phyloP scores from a whole-genome alignment of 768 basidiomycete species.

The Rubroboletus satanas region DNA sequence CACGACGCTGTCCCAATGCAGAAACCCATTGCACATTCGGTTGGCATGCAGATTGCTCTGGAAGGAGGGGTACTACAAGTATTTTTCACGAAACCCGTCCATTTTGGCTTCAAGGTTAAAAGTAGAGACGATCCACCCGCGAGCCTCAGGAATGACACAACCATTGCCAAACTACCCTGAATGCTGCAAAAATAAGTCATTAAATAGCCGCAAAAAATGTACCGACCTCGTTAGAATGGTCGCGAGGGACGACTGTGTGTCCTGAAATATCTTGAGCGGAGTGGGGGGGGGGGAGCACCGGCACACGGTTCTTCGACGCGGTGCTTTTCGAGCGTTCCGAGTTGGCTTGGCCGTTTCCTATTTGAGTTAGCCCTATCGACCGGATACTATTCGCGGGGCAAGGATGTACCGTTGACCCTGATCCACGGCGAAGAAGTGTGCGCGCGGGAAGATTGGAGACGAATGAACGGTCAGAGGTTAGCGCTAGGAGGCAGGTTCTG shows the following conservation, averaged over 20 bases:
- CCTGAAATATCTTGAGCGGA: conserved; percentile 32
- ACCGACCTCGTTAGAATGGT: not conserved
- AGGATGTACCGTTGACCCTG: conserved; percentile 27
- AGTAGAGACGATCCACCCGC: conserved; percentile 11
- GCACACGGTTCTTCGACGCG: conserved; percentile 25
- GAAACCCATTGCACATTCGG: not conserved
- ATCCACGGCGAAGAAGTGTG: conserved; percentile 26
- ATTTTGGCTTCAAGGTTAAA: not conserved
- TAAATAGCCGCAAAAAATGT: conserved; percentile 4
- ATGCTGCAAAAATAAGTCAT: conserved; percentile 24
- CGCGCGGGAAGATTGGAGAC: conserved; percentile 28
- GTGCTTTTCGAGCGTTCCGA: conserved; percentile 30
- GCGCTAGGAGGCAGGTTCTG: conserved; percentile 1
- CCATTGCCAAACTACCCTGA: not conserved
- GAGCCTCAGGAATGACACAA: conserved; percentile 8
- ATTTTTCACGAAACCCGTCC: not conserved
- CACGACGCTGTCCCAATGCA: not conserved
- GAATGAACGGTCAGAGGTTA: conserved; percentile 4
- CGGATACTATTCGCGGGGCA: conserved; percentile 6
- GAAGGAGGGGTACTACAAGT: not conserved
- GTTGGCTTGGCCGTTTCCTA: conserved; percentile 12
- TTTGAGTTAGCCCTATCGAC: conserved; percentile 5
- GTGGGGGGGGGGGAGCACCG: conserved; percentile 5
- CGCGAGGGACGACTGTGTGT: conserved; percentile 14
- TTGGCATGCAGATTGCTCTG: not conserved